Percentiles rank a stretch among this genome's conserved stretches.
Evolutionary conservation across 176 grass and related monocot genomes (phyloP).

Genomic region (Cenchrus purpureus): DNA sequence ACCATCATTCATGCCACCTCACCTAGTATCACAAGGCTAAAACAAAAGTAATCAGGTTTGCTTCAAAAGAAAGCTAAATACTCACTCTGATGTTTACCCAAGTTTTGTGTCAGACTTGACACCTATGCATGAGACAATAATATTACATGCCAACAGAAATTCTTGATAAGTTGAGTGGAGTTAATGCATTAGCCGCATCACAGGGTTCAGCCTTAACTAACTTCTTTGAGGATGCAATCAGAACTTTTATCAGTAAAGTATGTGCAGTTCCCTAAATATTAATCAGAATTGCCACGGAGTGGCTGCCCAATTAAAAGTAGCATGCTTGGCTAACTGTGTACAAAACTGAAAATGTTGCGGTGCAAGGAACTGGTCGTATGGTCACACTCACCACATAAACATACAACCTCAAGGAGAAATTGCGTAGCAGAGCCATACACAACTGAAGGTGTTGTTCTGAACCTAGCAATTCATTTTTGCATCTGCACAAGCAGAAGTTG

Average conservation of each 20-base stretch:
- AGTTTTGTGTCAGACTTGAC: background rate
- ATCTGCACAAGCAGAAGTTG: background rate
- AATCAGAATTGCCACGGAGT: background rate
- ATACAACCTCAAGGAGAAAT: background rate
- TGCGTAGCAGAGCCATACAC: background rate
- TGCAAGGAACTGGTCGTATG: background rate
- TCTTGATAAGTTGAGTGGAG: background rate
- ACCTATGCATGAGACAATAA: constrained; percentile 21
- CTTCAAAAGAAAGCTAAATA: constrained; percentile 17
- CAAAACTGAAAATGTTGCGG: background rate
- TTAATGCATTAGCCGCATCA: background rate
- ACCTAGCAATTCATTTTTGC: background rate
- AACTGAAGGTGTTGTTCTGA: background rate
- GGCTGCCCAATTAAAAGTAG: background rate
- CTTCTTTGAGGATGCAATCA: background rate
- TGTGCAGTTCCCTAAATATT: background rate
- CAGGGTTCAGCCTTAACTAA: background rate
- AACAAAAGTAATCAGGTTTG: constrained; percentile 14
- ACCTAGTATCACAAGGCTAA: background rate
- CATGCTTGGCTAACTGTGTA: background rate
- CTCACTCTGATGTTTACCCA: background rate
- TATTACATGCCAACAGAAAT: background rate
- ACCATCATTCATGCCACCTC: background rate
- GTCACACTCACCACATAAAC: background rate
- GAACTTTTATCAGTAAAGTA: background rate